Evolutionary conservation across 2,329 filamentous ascomycete genomes (phyloP).

Genomic region (Fusarium buharicum): DNA sequence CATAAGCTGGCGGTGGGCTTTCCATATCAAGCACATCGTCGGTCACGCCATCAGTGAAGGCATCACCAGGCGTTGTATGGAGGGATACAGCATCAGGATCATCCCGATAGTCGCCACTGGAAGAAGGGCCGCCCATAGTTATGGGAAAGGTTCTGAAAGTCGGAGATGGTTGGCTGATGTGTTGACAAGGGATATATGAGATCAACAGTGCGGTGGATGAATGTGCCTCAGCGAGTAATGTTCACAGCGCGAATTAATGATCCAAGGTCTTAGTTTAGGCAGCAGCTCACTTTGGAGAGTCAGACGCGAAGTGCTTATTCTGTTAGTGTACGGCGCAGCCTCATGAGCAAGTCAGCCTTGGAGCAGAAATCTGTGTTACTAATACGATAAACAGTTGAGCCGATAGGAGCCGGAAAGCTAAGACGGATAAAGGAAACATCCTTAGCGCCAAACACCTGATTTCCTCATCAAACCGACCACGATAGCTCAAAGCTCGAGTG

Average conservation of each 20-base stretch:
- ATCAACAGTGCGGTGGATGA: too few species aligned
- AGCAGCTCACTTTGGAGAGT: too few species aligned
- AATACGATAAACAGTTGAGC: too few species aligned
- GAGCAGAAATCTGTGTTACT: too few species aligned
- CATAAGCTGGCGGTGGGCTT: conserved; percentile 2
- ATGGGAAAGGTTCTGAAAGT: rapidly evolving
- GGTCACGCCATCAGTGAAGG: conserved; percentile 11
- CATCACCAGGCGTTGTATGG: conserved; percentile 32
- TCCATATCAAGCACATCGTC: conserved; percentile 10
- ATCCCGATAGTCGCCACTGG: conserved; percentile 15
- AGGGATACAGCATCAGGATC: conserved; percentile 39
- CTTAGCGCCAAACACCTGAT: too few species aligned
- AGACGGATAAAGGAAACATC: not conserved
- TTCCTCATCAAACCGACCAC: too few species aligned
- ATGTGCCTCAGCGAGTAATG: too few species aligned
- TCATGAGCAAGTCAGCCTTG: too few species aligned
- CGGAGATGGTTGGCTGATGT: not conserved
- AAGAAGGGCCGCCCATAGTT: conserved; percentile 12
- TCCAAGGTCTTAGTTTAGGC: too few species aligned
- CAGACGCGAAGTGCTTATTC: too few species aligned
- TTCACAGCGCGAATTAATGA: too few species aligned
- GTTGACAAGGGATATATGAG: not conserved
- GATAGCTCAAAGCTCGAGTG: not conserved
- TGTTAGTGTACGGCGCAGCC: too few species aligned
- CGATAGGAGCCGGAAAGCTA: not conserved